Evolutionary conservation across 169 alveolate genomes (phyloP).

Genomic region (Plasmodium fragile): DNA sequence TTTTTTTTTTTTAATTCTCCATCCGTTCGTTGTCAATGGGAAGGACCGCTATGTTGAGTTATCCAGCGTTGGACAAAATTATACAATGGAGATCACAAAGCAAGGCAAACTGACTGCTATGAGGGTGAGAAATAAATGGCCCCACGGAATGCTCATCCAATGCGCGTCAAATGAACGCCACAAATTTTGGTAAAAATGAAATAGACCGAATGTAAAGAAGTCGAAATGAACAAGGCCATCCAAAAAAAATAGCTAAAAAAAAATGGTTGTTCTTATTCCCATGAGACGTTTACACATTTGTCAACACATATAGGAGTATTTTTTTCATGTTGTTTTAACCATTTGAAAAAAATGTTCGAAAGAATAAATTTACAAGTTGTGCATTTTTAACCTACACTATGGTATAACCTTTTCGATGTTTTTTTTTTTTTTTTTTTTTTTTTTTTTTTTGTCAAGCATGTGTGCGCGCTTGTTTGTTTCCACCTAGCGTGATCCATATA

Average conservation of each 20-base stretch:
- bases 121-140: neutral
- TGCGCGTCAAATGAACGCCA: neutral
- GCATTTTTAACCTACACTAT: constrained; percentile 39
- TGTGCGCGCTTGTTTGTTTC: constrained; percentile 16
- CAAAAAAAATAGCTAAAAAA: neutral
- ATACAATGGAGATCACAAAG: neutral
- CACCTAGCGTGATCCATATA: neutral
- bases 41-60: neutral
- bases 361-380: constrained; percentile 43
- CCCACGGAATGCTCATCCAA: neutral
- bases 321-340: neutral
- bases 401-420: constrained; percentile 24
- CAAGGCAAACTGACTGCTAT: neutral
- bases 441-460: constrained; percentile 24
- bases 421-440: constrained; percentile 33
- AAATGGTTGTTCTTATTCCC: neutral
- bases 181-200: neutral
- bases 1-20: constrained; percentile 39
- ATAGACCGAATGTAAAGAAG: constrained; percentile 6
- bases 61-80: neutral
- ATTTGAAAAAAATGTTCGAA: neutral
- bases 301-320: constrained; percentile 20
- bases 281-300: neutral
- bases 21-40: constrained; percentile 19
- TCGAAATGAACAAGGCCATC: neutral